phyloP scores from a whole-genome alignment of 2,329 filamentous ascomycete genomes.

The Aspergillus sergii region DNA sequence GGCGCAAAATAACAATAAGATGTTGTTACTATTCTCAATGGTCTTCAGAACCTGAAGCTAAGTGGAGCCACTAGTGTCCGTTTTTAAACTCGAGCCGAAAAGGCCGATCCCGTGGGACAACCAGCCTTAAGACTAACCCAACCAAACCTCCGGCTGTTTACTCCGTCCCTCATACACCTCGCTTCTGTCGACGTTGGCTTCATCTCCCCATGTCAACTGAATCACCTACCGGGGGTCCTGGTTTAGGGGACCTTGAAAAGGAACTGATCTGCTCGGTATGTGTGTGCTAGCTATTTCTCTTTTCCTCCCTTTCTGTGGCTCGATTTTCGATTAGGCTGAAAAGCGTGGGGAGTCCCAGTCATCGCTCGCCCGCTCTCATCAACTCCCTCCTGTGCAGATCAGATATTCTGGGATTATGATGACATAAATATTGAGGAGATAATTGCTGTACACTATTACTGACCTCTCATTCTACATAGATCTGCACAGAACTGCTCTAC shows the following conservation, averaged over 20 bases:
- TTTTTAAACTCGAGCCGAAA: neutral
- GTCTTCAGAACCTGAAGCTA: neutral
- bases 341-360: neutral
- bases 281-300: conserved; percentile 29
- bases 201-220: conserved; percentile 22
- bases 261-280: conserved; percentile 94
- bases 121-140: neutral
- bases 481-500: conserved; percentile 93
- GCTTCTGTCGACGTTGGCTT: neutral
- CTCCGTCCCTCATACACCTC: neutral
- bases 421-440: neutral
- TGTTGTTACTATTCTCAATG: neutral
- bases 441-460: neutral
- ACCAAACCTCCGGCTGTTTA: conserved; percentile 5
- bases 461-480: conserved; percentile 56
- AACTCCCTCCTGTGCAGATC: neutral
- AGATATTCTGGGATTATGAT: neutral
- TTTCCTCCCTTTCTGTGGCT: neutral
- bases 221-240: conserved; percentile 27
- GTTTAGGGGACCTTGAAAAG: conserved; percentile 74
- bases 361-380: neutral
- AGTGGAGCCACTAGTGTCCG: neutral
- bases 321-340: conserved; percentile 2
- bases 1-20: neutral
- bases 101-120: neutral